phyloP scores from a whole-genome alignment of 768 basidiomycete species.

The Paxillus ammoniavirescens region DNA sequence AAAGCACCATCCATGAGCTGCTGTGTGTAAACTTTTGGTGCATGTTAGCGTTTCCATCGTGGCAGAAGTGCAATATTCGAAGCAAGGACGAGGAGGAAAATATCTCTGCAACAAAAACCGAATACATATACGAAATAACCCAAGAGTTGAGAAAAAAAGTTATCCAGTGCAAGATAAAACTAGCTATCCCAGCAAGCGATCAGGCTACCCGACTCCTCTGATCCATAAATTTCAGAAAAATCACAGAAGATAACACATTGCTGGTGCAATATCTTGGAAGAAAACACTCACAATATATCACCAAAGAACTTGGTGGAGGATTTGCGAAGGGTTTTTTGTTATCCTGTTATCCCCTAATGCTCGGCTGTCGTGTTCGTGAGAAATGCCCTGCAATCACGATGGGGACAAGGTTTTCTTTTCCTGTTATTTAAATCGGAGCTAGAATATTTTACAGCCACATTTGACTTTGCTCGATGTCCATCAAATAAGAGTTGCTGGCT shows the following conservation, averaged over 20 bases:
- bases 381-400: constrained; percentile 28
- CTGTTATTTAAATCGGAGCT: constrained; percentile 31
- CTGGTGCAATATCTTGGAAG: constrained; percentile 9
- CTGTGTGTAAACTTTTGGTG: constrained; percentile 14
- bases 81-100: constrained; percentile 18
- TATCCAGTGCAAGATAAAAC: constrained; percentile 28
- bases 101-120: constrained; percentile 29
- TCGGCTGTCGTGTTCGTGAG: constrained; percentile 36
- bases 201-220: constrained; percentile 2
- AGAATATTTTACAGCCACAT: constrained; percentile 11
- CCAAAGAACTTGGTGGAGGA: constrained; percentile 10
- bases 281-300: constrained; percentile 26
- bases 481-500: not conserved
- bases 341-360: constrained; percentile 34
- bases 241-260: not conserved
- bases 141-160: constrained; percentile 26
- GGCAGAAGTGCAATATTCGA: constrained; percentile 16
- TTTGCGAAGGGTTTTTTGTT: constrained; percentile 30
- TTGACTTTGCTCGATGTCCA: not conserved
- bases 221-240: constrained; percentile 20
- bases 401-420: constrained; percentile 24
- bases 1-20: constrained; percentile 25
- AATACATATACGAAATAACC: constrained; percentile 33
- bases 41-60: constrained; percentile 24
- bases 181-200: constrained; percentile 27